These are phyloP conservation scores for Neurospora cerealis DNA, from an alignment of 495 filamentous ascomycete genomes.

Conservation along the genomic window DNA sequence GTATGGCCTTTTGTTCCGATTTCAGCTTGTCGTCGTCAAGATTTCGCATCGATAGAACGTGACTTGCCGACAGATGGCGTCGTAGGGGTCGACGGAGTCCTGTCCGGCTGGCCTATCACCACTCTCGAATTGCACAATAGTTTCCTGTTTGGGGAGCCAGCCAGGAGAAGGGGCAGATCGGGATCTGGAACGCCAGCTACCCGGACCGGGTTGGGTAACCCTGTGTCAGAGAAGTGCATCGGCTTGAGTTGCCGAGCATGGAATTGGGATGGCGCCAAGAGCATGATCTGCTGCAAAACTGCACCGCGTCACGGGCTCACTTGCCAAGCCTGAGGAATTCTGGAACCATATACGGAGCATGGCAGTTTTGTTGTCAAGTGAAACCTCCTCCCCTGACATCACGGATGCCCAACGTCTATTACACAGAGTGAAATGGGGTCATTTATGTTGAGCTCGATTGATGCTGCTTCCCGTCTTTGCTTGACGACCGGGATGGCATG, in stretches of 20 bases:
- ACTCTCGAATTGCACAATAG: background rate
- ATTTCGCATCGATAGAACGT: background rate
- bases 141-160: background rate
- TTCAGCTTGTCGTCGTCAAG: background rate
- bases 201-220: slow-evolving; percentile 23
- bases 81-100: background rate
- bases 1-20: background rate
- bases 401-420: background rate
- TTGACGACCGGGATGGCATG: background rate
- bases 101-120: background rate
- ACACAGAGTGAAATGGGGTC: background rate
- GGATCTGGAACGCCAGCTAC: slow-evolving; percentile 8
- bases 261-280: background rate
- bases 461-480: background rate
- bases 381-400: background rate
- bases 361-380: background rate
- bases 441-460: background rate
- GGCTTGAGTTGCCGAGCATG: slow-evolving; percentile 24
- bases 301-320: background rate
- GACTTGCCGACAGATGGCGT: background rate
- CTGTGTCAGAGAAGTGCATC: slow-evolving; percentile 26
- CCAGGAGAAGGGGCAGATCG: background rate
- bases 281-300: background rate
- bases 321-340: background rate
- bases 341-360: background rate